These are phyloP conservation scores for Trichophyton benhamiae DNA, from an alignment of 2,329 filamentous ascomycete species.

Conservation along the genomic window DNA sequence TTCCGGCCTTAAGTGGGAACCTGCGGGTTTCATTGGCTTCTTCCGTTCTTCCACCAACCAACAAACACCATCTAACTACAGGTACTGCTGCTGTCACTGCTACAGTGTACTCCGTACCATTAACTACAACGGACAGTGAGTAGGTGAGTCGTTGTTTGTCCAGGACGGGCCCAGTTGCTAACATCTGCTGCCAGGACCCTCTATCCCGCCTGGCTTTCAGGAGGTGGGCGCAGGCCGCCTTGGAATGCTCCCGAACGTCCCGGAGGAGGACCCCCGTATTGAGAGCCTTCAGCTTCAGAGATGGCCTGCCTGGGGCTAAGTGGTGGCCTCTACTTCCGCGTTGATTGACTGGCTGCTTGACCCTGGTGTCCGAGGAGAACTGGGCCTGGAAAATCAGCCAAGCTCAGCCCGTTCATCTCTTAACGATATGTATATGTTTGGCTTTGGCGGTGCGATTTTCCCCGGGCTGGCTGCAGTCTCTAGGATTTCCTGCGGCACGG, in stretches of 20 bases:
- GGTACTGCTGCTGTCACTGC: background rate
- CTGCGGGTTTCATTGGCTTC: background rate
- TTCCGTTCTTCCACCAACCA: background rate
- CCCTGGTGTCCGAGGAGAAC: background rate
- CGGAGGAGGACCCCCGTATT: background rate
- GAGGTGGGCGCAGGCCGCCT: background rate
- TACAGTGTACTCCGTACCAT: background rate
- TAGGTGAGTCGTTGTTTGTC: background rate
- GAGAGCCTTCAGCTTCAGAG: background rate
- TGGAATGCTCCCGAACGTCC: background rate
- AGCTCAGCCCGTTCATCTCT: background rate
- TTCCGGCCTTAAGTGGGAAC: background rate
- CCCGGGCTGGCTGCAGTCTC: background rate
- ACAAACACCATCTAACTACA: background rate
- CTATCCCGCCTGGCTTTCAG: background rate
- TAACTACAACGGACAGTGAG: background rate
- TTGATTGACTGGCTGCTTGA: background rate
- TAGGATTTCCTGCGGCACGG: background rate
- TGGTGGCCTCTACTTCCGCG: background rate
- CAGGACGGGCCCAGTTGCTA: background rate
- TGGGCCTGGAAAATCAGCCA: background rate
- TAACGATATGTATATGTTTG: background rate
- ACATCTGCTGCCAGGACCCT: background rate
- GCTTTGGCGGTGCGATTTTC: background rate
- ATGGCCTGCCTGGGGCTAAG: background rate